Percentiles rank a stretch among this genome's conserved stretches.
phyloP scores from a whole-genome alignment of 331 rosid genomes.

The Malus hybrid region DNA sequence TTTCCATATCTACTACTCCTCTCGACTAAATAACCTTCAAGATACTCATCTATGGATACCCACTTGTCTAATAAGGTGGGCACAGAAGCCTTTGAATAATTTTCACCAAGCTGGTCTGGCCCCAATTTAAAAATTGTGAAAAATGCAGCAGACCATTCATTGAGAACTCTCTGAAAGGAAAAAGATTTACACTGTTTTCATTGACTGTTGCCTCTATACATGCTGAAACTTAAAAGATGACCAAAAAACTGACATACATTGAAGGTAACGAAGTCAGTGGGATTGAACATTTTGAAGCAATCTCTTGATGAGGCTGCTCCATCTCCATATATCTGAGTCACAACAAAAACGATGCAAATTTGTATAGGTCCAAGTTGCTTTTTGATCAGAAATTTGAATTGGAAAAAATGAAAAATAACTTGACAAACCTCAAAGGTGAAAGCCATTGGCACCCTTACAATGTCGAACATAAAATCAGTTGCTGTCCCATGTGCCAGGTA shows the following conservation, averaged over 20 bases:
- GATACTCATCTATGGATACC: constrained; percentile 91
- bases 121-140: constrained; percentile 72
- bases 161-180: constrained; percentile 69
- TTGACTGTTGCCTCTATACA: not conserved
- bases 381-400: not conserved
- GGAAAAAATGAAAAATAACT: not conserved
- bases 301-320: constrained; percentile 65
- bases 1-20: constrained; percentile 91
- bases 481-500: constrained; percentile 98
- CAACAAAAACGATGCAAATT: constrained; percentile 5
- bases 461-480: constrained; percentile 94
- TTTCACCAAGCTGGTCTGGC: constrained; percentile 46
- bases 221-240: not conserved
- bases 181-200: not conserved
- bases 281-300: constrained; percentile 97
- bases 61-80: constrained; percentile 47
- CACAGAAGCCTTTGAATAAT: constrained; percentile 26
- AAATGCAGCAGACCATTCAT: constrained; percentile 82
- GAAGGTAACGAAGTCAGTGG: constrained; percentile 56
- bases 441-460: constrained; percentile 81
- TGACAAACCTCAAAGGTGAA: constrained; percentile 94
- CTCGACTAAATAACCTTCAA: constrained; percentile 90
- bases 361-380: not conserved
- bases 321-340: constrained; percentile 86
- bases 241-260: constrained; percentile 40